These are phyloP conservation scores for Boletus reticuloceps DNA, from an alignment of 768 basidiomycete genomes.

Conservation along the genomic window DNA sequence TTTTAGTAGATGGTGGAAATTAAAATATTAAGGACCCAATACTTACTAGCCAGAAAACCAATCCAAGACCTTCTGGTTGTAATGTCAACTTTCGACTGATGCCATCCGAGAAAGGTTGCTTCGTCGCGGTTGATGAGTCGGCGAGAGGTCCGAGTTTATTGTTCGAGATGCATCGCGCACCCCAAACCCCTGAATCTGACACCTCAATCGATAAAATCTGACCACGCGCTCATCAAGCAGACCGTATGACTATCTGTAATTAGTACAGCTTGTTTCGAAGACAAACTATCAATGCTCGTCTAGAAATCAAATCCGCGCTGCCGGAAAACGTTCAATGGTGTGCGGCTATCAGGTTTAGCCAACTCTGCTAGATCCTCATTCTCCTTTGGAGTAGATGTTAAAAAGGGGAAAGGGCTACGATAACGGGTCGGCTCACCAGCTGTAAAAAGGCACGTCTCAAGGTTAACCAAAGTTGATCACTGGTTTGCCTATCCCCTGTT, in stretches of 20 bases:
- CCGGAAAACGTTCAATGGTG: slow-evolving; percentile 71
- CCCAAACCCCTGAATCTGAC: too few relatives aligned
- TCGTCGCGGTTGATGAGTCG: too few relatives aligned
- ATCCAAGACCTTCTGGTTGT: too few relatives aligned
- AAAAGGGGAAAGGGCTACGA: background rate
- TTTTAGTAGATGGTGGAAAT: too few relatives aligned
- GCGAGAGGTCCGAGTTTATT: too few relatives aligned
- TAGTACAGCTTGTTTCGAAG: background rate
- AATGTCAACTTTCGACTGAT: too few relatives aligned
- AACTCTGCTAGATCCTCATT: slow-evolving; percentile 79
- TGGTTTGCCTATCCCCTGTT: slow-evolving; percentile 62
- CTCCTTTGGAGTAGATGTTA: slow-evolving; percentile 43
- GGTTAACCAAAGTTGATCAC: slow-evolving; percentile 88
- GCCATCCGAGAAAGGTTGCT: too few relatives aligned
- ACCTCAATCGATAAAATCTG: too few relatives aligned
- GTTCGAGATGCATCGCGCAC: too few relatives aligned
- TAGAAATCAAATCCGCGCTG: slow-evolving; percentile 90
- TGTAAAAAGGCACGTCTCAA: slow-evolving; percentile 75
- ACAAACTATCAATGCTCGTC: slow-evolving; percentile 7
- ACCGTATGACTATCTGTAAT: background rate
- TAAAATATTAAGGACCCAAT: too few relatives aligned
- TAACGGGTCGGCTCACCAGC: slow-evolving; percentile 52
- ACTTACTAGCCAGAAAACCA: too few relatives aligned
- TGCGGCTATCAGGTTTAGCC: slow-evolving; percentile 59
- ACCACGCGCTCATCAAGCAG: background rate